Evolutionary conservation across 805 yeast species (phyloP).

Genomic region (Blastobotrys americana): DNA sequence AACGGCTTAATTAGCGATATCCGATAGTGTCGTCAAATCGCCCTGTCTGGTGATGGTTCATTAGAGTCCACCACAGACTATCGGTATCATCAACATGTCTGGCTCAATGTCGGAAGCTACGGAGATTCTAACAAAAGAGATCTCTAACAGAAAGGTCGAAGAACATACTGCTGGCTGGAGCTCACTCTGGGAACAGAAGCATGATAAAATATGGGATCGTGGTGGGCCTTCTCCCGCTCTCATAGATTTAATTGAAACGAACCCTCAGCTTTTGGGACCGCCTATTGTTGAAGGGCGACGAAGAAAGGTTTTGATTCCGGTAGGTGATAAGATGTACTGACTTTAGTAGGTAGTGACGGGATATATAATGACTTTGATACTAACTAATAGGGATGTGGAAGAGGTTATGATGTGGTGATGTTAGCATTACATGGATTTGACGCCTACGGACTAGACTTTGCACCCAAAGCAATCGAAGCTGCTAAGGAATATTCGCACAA

Average conservation of each 20-base stretch:
- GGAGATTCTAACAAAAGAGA: neutral
- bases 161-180: conserved; percentile 1
- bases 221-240: conserved; percentile 4
- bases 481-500: neutral
- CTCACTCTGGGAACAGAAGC: neutral
- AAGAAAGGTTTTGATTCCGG: neutral
- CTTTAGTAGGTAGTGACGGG: too few relatives aligned
- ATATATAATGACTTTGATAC: too few relatives aligned
- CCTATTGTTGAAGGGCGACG: neutral
- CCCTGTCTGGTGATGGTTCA: too few relatives aligned
- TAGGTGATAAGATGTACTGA: too few relatives aligned
- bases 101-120: too few relatives aligned
- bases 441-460: conserved; percentile 1
- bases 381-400: conserved; percentile 6
- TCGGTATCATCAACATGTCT: too few relatives aligned
- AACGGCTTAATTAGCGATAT: too few relatives aligned
- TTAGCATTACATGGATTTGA: conserved; percentile 4
- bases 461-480: conserved; percentile 1
- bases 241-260: neutral
- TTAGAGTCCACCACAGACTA: too few relatives aligned
- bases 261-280: conserved; percentile 1
- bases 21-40: too few relatives aligned
- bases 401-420: conserved; percentile 7
- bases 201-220: conserved; percentile 2
- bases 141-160: neutral